Percentiles rank a stretch among this genome's conserved stretches.
Evolutionary conservation across 768 basidiomycete species (phyloP).

Genomic region (Phylloporus sp.): DNA sequence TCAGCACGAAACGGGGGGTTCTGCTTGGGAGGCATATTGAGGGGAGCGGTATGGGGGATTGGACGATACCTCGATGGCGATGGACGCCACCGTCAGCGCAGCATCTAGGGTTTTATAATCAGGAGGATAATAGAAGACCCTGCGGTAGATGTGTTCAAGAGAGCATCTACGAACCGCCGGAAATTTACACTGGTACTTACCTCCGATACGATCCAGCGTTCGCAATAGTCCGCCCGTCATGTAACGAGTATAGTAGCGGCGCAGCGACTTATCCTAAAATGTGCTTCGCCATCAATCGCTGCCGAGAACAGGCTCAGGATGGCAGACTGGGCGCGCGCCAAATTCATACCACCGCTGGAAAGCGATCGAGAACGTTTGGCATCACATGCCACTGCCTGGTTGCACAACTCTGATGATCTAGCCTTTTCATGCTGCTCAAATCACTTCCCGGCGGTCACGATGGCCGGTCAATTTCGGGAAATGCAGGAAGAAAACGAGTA

Average conservation of each 20-base stretch:
- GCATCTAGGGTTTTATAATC: constrained; percentile 7
- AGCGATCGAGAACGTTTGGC: too few relatives aligned
- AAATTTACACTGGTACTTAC: neutral
- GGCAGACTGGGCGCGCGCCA: too few relatives aligned
- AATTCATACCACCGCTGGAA: too few relatives aligned
- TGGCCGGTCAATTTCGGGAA: neutral
- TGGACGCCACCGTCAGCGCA: too few relatives aligned
- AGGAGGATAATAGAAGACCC: neutral
- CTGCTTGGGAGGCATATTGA: constrained; percentile 19
- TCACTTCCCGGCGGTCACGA: neutral
- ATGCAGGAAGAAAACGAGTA: neutral
- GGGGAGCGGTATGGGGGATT: neutral
- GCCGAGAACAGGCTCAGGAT: neutral
- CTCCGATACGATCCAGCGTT: neutral
- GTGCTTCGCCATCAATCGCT: neutral
- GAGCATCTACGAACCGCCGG: neutral
- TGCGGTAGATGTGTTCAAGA: neutral
- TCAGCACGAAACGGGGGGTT: constrained; percentile 44
- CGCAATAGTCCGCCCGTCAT: neutral
- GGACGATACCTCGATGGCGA: neutral
- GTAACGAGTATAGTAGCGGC: neutral
- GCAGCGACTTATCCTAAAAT: neutral
- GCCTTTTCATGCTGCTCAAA: neutral
- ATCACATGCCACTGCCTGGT: too few relatives aligned
- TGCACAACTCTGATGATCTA: too few relatives aligned